Evolutionary conservation across 23 red algal species (phyloP).

Genomic region (Cyanidioschyzon merolae): DNA sequence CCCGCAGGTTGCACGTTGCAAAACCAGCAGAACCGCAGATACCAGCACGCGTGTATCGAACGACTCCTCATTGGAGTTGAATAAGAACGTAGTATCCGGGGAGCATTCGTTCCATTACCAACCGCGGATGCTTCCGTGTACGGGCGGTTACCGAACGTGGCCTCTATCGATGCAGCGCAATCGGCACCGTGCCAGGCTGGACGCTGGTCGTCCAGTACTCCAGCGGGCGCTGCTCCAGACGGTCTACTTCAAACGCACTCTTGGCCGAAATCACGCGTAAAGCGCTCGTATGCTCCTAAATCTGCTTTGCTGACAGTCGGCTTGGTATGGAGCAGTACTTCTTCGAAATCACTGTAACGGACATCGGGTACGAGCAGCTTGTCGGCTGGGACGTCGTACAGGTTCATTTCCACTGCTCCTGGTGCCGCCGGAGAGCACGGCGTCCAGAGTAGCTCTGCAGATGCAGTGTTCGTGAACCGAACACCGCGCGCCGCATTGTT

Average conservation of each 20-base stretch:
- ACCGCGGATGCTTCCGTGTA: no score
- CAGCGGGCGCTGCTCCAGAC: no score
- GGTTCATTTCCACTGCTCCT: conserved; percentile 51
- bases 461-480: background rate
- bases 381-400: conserved; percentile 56
- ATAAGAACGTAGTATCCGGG: no score
- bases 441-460: conserved; percentile 23
- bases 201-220: no score
- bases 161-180: no score
- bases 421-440: conserved; percentile 82
- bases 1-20: no score
- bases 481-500: background rate
- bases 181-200: no score
- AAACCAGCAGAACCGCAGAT: no score
- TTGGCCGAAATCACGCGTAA: conserved; percentile 79
- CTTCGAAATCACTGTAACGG: conserved; percentile 61
- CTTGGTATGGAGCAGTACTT: conserved; percentile 52
- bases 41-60: no score
- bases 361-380: conserved; percentile 67
- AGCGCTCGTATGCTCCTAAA: conserved; percentile 47
- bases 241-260: conserved; percentile 51
- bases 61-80: no score
- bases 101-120: no score
- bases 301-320: conserved; percentile 68
- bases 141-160: no score